A percentile compares a stretch with the other conserved stretches of the same genome.
These are phyloP conservation scores for Triglochin maritima DNA, from an alignment of 106 monocot species.

Conservation along the genomic window DNA sequence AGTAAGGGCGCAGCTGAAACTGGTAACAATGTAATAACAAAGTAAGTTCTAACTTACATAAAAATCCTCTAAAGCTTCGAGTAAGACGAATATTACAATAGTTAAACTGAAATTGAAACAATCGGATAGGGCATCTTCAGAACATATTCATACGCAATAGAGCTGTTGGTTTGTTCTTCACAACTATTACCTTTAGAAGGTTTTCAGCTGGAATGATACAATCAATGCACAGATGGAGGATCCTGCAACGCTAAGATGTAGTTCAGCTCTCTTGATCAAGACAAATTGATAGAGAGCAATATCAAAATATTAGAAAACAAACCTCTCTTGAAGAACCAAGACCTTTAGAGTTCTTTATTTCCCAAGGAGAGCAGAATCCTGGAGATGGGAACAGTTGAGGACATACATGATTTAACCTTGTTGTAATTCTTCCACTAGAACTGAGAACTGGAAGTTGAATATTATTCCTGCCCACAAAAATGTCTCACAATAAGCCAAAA, in stretches of 20 bases:
- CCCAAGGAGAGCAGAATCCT: conserved; percentile 34
- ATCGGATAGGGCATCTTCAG: no score
- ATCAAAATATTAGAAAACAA: conserved; percentile 21
- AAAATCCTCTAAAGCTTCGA: no score
- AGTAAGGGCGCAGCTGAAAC: conserved; percentile 81
- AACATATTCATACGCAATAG: no score
- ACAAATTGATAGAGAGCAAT: neutral
- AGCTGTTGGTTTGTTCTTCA: no score
- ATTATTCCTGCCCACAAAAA: conserved; percentile 50
- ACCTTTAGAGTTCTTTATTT: conserved; percentile 3
- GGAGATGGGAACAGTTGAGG: conserved; percentile 76
- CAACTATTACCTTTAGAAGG: conserved; percentile 69
- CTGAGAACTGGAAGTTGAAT: conserved; percentile 74
- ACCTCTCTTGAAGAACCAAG: conserved; percentile 46
- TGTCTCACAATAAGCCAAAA: neutral
- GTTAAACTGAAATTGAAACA: no score
- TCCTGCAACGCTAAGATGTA: conserved; percentile 23
- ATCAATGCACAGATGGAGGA: conserved; percentile 16
- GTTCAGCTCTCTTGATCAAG: neutral
- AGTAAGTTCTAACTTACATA: no score
- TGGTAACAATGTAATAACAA: conserved; percentile 7
- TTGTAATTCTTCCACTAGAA: conserved; percentile 80
- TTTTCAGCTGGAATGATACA: conserved; percentile 61
- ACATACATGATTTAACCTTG: conserved; percentile 76
- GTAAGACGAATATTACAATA: no score